Conservation (phyloP, 2,329 filamentous ascomycete species). For the Fusarium pseudoanthophilum region DNA sequence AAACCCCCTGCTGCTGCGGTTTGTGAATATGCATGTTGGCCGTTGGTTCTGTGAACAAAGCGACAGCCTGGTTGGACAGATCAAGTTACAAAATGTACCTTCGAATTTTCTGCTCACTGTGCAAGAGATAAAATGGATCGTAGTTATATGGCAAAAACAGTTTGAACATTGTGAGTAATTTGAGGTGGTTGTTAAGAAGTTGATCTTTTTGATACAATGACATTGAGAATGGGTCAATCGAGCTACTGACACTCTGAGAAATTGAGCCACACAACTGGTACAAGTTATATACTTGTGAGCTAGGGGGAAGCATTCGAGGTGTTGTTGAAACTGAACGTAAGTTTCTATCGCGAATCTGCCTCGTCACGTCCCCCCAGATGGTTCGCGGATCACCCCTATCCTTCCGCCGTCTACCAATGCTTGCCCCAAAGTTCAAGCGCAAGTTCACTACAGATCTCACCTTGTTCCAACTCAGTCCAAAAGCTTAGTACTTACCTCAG, state of each 20-base stretch:
- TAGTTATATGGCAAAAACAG: background rate
- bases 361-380: background rate
- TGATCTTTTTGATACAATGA: background rate
- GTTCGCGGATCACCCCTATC: background rate
- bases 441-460: background rate
- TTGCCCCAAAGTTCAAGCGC: background rate
- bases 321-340: background rate
- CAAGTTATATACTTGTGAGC: background rate
- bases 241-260: background rate
- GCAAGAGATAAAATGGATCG: background rate
- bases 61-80: background rate
- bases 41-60: background rate
- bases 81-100: background rate
- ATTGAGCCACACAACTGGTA: background rate
- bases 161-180: background rate
- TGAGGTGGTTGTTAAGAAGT: background rate
- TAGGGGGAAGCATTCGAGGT: background rate
- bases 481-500: background rate
- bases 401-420: background rate
- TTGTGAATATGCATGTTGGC: background rate
- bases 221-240: background rate
- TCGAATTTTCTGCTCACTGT: background rate
- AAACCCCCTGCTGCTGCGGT: background rate
- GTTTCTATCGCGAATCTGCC: background rate
- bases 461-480: background rate